Base-by-base conservation (phyloP, 176 grass and related monocot genomes). In the Avena sativa region DNA sequence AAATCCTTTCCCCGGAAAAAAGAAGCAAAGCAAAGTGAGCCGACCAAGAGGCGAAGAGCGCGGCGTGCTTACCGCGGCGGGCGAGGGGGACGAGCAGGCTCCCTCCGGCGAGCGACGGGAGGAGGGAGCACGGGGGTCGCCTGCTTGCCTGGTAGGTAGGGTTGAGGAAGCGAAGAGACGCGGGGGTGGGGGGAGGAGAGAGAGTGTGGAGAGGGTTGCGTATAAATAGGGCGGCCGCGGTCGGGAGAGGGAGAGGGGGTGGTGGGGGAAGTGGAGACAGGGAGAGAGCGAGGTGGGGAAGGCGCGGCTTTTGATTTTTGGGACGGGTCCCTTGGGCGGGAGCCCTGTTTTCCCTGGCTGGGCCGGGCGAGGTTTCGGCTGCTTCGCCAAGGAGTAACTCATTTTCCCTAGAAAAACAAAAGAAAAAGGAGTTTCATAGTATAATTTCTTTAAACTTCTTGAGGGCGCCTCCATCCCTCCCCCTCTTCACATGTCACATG, bases 221-320 rank as follows among this genome's bases (percentile, higher is more conserved):
- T 68, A 68, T 34, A 68, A 68, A 38, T 68, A 15, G 13, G 26
- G 65, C 26, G 65, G 30, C 30, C 30, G 65, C 20, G 68, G 46
- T 46, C 43, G 40, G 40, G 68, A 8, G 71, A 48, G 40, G 71
- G 3, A 9, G 38, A 5, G 44, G 40, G 43, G 9, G n/a, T n/a
- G 2, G 10, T 62, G 38, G 25, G 23, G 0, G 3, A 2, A 11
- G 30, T 68, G 66, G 66, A 8, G 65, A 34, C 2, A 4, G 17
- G 0, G 16, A 4, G 4, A 0, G 20, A 23, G 59, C 3, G 20
- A 61, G 58, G 58, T n/a, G 20, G 38, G 3, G 38, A 9, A 38
- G 36, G 4, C 71, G 71, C 44, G 71, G 71, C 2, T 74, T 74
- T 74, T 20, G 71, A 74, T 26, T 74, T 74, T 74, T 50, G n/a